Percentiles rank a stretch among this genome's conserved stretches.
These are phyloP conservation scores for Comarum palustre DNA, from an alignment of 306 rosid genomes.

Conservation along the genomic window DNA sequence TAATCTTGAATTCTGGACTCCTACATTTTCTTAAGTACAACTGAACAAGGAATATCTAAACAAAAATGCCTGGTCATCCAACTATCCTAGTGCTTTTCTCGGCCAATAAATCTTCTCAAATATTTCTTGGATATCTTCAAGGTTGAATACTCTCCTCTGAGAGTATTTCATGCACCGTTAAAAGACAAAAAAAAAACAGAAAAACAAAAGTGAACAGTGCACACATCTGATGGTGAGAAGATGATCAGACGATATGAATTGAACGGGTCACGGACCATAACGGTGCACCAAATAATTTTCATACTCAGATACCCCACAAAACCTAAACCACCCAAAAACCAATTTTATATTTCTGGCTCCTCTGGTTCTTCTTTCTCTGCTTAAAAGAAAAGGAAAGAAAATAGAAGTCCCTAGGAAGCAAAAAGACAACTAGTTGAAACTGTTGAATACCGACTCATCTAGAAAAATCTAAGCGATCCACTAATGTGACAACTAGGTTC, in stretches of 20 bases:
- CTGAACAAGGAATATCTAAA: background rate
- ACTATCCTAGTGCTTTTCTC: background rate
- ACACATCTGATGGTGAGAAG: too few relatives aligned
- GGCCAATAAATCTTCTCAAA: background rate
- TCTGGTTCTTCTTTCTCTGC: too few relatives aligned
- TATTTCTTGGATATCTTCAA: background rate
- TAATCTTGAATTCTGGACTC: background rate
- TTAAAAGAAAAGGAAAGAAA: background rate
- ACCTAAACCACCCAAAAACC: background rate
- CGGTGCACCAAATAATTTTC: too few relatives aligned
- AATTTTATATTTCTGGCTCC: too few relatives aligned
- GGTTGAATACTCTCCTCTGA: background rate
- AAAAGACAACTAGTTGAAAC: background rate
- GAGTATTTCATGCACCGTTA: too few relatives aligned
- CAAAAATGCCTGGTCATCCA: background rate
- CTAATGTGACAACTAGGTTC: constrained; percentile 2
- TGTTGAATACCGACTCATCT: background rate
- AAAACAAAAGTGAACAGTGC: too few relatives aligned
- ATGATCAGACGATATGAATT: too few relatives aligned
- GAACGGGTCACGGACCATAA: too few relatives aligned
- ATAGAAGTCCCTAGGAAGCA: background rate
- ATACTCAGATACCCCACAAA: background rate
- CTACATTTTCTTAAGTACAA: too few relatives aligned
- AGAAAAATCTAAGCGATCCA: background rate
- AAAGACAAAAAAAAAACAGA: too few relatives aligned